Conservation (phyloP, 768 basidiomycete species). For the Filobasidium floriforme region DNA sequence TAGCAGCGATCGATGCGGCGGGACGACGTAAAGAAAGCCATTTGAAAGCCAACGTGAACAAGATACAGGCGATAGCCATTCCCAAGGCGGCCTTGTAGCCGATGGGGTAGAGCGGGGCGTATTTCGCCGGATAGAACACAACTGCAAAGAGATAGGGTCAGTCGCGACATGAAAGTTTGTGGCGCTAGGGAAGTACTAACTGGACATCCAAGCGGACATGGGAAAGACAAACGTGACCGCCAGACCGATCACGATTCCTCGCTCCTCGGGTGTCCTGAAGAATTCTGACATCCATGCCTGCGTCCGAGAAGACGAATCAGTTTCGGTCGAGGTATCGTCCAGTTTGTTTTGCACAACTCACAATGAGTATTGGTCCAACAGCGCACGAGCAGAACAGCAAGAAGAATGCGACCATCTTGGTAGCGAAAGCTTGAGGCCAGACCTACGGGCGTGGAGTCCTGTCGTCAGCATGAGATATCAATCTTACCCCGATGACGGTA, state of each 20-base stretch:
- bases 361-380: slow-evolving; percentile 27
- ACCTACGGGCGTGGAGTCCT: not conserved
- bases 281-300: slow-evolving; percentile 32
- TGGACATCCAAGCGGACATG: slow-evolving; percentile 23
- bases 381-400: slow-evolving; percentile 29
- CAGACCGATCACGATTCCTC: slow-evolving; percentile 25
- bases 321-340: not conserved
- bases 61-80: slow-evolving; percentile 21
- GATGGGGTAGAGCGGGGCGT: slow-evolving; percentile 32
- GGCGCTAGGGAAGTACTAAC: slow-evolving; percentile 3
- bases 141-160: not conserved
- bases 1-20: not conserved
- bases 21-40: slow-evolving; percentile 5
- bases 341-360: slow-evolving; percentile 5
- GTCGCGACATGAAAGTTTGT: not conserved
- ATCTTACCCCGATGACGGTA: not conserved
- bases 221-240: slow-evolving; percentile 26
- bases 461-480: not conserved
- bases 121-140: slow-evolving; percentile 32
- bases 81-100: slow-evolving; percentile 33
- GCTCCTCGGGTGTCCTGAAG: slow-evolving; percentile 25
- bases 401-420: slow-evolving; percentile 31
- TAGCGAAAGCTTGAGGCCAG: slow-evolving; percentile 27
- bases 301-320: not conserved
- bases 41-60: slow-evolving; percentile 20